phyloP scores from a whole-genome alignment of 331 rosid genomes.

The Quercus lobata region DNA sequence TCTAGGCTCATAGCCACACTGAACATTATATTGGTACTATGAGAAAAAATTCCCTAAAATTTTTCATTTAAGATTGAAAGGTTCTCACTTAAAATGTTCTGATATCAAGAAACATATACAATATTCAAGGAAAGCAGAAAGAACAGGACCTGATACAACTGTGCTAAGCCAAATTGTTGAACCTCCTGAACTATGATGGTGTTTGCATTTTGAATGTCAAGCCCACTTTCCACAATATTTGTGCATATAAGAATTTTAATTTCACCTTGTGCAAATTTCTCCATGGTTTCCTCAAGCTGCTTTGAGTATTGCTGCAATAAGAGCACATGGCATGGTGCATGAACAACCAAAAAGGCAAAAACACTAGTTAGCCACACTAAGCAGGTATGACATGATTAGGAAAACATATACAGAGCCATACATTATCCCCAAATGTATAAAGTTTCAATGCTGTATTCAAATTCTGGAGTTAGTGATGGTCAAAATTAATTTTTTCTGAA shows the following conservation, averaged over 20 bases:
- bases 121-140: conserved; percentile 16
- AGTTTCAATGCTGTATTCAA: neutral
- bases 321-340: neutral
- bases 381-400: neutral
- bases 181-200: conserved; percentile 95
- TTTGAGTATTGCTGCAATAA: conserved; percentile 78
- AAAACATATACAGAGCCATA: neutral
- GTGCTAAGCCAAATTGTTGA: conserved; percentile 97
- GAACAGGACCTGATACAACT: conserved; percentile 80
- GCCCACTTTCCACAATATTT: conserved; percentile 96
- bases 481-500: neutral
- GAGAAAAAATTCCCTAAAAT: neutral
- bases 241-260: conserved; percentile 82
- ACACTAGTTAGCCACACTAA: neutral
- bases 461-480: neutral
- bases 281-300: conserved; percentile 94
- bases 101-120: neutral
- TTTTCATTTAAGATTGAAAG: neutral
- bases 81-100: neutral
- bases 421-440: neutral
- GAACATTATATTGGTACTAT: neutral
- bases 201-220: conserved; percentile 97
- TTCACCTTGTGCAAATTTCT: conserved; percentile 76
- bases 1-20: neutral
- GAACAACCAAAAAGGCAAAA: neutral